phyloP scores from a whole-genome alignment of 257 asterid genomes.

The Ocimum tenuiflorum region DNA sequence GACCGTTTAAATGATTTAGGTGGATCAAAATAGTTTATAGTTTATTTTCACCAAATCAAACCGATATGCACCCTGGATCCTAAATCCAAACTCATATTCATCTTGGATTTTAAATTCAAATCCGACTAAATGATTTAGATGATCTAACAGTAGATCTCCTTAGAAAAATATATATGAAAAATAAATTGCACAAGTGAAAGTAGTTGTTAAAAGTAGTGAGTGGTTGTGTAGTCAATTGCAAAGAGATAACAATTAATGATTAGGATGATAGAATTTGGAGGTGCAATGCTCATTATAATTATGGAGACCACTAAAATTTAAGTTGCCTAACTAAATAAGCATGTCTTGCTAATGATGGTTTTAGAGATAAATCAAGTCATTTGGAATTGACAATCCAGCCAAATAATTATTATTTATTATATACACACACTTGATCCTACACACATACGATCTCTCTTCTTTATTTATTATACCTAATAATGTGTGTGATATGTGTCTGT shows the following conservation, averaged over 20 bases:
- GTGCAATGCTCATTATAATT: constrained; percentile 21
- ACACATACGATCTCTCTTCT: no score
- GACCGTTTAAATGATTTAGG: no score
- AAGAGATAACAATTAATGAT: constrained; percentile 23
- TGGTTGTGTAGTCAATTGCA: constrained; percentile 23
- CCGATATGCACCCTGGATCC: no score
- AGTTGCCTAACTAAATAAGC: constrained; percentile 34
- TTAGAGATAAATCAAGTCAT: constrained; percentile 19
- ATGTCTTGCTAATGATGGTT: constrained; percentile 27
- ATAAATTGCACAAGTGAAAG: constrained; percentile 1
- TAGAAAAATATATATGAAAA: background rate
- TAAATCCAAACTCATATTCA: no score
- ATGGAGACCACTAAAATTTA: constrained; percentile 22
- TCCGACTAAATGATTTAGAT: no score
- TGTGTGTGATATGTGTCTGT: no score
- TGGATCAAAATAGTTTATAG: no score
- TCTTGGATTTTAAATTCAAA: no score
- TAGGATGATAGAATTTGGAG: constrained; percentile 18
- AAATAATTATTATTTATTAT: background rate
- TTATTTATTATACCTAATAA: no score
- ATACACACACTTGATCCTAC: no score
- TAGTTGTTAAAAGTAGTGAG: constrained; percentile 23
- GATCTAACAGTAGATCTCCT: no score
- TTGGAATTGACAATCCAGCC: constrained; percentile 26
- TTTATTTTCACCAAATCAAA: no score